phyloP scores from a whole-genome alignment of 176 grass and related monocot genomes.

The Avena insularis region DNA sequence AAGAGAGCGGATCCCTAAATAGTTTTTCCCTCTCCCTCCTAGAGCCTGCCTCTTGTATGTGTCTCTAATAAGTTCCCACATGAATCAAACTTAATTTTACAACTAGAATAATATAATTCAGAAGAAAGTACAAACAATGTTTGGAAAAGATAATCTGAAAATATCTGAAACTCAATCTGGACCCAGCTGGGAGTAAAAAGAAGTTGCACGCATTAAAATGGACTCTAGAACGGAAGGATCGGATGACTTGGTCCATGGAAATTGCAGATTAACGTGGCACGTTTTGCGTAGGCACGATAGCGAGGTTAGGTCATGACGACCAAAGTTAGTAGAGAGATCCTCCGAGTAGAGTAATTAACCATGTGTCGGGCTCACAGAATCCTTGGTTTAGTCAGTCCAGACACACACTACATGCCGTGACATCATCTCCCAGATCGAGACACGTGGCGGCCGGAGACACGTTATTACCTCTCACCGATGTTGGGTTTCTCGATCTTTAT shows the following conservation, averaged over 20 bases:
- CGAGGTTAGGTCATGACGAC: neutral
- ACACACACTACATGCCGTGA: neutral
- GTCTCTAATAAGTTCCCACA: too few relatives aligned
- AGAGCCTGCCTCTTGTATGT: too few relatives aligned
- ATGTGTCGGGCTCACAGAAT: conserved; percentile 1
- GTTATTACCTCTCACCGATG: neutral
- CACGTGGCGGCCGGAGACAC: neutral
- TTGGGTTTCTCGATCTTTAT: neutral
- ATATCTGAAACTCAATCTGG: too few relatives aligned
- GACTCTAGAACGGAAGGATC: neutral
- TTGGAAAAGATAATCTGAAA: too few relatives aligned
- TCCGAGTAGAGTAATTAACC: neutral
- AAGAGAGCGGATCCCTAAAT: too few relatives aligned
- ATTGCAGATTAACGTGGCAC: neutral
- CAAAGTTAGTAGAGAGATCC: neutral
- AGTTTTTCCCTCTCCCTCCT: too few relatives aligned
- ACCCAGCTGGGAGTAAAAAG: too few relatives aligned
- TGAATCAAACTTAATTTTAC: too few relatives aligned
- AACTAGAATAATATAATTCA: too few relatives aligned
- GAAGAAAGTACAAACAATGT: too few relatives aligned
- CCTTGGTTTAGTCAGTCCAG: neutral
- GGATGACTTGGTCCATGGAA: neutral
- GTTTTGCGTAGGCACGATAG: neutral
- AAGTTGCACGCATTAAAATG: neutral
- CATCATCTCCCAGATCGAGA: neutral